Evolutionary conservation across 495 filamentous ascomycete genomes (phyloP).

Genomic region (Penicillium diatomitis): DNA sequence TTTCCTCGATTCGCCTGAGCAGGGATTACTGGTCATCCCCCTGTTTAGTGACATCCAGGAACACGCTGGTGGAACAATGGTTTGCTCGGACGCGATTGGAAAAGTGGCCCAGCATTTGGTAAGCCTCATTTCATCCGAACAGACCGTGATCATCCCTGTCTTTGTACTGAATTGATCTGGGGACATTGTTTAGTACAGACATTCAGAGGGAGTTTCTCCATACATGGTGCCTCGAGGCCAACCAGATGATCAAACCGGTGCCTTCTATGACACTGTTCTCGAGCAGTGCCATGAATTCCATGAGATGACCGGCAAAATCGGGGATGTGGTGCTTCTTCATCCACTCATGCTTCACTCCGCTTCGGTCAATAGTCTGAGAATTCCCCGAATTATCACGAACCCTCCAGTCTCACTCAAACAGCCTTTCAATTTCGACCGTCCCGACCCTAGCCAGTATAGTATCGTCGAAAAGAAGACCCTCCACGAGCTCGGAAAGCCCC

Average conservation of each 20-base stretch:
- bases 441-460: constrained; percentile 47
- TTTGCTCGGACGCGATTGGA: constrained; percentile 51
- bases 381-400: constrained; percentile 62
- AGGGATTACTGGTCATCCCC: constrained; percentile 61
- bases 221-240: constrained; percentile 49
- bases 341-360: constrained; percentile 66
- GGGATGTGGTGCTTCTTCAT: constrained; percentile 63
- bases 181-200: constrained; percentile 29
- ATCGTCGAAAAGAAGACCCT: constrained; percentile 63
- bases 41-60: constrained; percentile 56
- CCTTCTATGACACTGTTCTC: constrained; percentile 48
- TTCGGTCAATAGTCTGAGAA: constrained; percentile 49
- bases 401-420: constrained; percentile 54
- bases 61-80: constrained; percentile 58
- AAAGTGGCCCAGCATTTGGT: constrained; percentile 48
- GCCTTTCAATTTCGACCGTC: constrained; percentile 57
- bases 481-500: constrained; percentile 46
- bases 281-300: constrained; percentile 45
- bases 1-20: constrained; percentile 65
- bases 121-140: background rate
- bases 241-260: constrained; percentile 27
- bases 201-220: constrained; percentile 62
- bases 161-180: background rate
- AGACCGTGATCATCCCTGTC: background rate
- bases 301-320: constrained; percentile 54